Evolutionary conservation across 345 rosid genomes (phyloP), one percentile per base, ranked within the genome.

Genomic region (Hypericum androsaemum): DNA sequence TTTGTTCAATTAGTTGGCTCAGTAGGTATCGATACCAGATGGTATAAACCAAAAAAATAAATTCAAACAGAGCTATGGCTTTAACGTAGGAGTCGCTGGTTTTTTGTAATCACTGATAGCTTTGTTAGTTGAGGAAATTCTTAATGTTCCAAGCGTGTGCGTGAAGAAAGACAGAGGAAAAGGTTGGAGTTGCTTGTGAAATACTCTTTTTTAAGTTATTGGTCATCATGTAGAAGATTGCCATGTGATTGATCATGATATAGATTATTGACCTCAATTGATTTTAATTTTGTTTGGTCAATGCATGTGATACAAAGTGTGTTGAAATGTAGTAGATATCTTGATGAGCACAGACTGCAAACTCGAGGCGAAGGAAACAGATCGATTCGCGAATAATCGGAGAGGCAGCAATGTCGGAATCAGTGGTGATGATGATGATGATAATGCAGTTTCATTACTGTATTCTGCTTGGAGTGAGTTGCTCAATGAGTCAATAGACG

Each of bases 401-500:
- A 37, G 5, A 63, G 66, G 52, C 57, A 37, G 43, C 47, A 59
- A 37, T 10, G 71, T 59, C 12, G 16, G 36, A 70, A 74, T 11
- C 71, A 68, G 52, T 57, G 37, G 41, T 43, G 57, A 37, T 10
- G 72, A 62, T 11, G 16, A 32, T 5, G 70, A 74, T 11, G 73
- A 68, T 13, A 75, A 72, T 61, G 55, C 64, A 62, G 69, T 76
- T 39, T 69, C 71, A 0, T 71, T 77, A 47, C 59, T 92, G 43
- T 68, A 70, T 61, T 79, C 80, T 47, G 88, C 85, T 60, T 92
- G 98, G 98, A 81, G 68, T 55, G 65, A 71, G 47, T 56, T 63
- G 47, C 58, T 83, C n/a, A 48, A 59, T 39, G 64, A 71, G 47
- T 40, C 72, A 7, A 55, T 3, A 7, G 65, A 69, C 15, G 74